Conservation (phyloP, 106 monocot species). For the Allium sativum region DNA sequence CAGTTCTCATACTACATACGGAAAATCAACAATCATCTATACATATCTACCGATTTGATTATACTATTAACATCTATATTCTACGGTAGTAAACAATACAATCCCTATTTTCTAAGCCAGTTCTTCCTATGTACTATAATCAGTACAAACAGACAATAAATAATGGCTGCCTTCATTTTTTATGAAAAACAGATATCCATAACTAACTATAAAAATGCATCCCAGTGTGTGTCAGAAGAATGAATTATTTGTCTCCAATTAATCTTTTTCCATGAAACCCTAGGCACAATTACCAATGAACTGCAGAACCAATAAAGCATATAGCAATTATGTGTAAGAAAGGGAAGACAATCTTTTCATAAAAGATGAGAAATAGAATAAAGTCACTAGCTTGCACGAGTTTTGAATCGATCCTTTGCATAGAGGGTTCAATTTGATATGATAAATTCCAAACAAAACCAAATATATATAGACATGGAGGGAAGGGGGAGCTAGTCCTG, state of each 20-base stretch:
- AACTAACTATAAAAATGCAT: too few species aligned
- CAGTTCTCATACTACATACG: too few species aligned
- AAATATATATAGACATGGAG: not conserved
- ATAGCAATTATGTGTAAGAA: not conserved
- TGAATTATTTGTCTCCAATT: constrained; percentile 3
- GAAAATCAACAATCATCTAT: too few species aligned
- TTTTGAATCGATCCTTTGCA: not conserved
- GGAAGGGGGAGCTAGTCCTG: not conserved
- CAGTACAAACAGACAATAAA: too few species aligned
- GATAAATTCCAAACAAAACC: not conserved
- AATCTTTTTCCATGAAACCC: not conserved
- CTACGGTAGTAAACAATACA: too few species aligned
- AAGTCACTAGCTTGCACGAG: not conserved
- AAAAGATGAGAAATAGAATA: not conserved
- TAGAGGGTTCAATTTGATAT: not conserved
- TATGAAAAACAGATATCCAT: too few species aligned
- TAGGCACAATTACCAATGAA: constrained; percentile 1
- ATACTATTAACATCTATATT: too few species aligned
- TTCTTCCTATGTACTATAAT: too few species aligned
- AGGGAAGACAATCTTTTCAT: not conserved
- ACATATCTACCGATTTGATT: too few species aligned
- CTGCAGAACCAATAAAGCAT: not conserved
- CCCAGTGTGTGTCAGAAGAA: constrained; percentile 2
- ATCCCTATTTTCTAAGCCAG: too few species aligned
- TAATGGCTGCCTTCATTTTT: too few species aligned